Base-by-base conservation (phyloP, 352 stramenopile species). In the Bremia lactucae region DNA sequence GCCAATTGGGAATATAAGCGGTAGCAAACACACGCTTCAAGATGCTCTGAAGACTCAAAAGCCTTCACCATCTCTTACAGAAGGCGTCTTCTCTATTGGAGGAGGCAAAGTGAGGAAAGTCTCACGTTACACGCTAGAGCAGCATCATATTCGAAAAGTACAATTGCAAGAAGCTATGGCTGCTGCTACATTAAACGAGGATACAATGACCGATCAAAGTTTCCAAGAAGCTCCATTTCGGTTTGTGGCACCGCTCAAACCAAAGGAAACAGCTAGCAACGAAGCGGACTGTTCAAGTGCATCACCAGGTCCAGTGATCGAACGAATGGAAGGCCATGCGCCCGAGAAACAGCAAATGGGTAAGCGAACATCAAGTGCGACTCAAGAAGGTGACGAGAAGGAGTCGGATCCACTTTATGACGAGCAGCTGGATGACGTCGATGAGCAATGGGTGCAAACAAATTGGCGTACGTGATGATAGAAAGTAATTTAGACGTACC, bases 391-490 rank as follows among this genome's bases (percentile, higher is more conserved):
- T 0, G 46, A 45, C 10, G 39, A 62, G 3, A 41, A 38, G 15
- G 46, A 80, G 25, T 46, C 54, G 0, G 75, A 87, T 53, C 62
- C 58, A 29, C 54, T 87, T 34, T 87, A 85, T 45, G 75, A 81
- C 35, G 70, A 83, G 9, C 49, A 59, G 13, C 42, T 74, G 16
- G 75, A 87, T 31, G 72, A 82, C 25, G 66, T 52, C 11, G 72
- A 87, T 24, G 68, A 79, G 60, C 65, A 83, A 10, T 87, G 72
- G 72, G 72, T 87, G 22, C 57, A 78, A 26, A 61, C 35, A n/a
- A 73, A 84, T 20, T 54, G 84, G n/a, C 53, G 74, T 81, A 52
- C 36, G 65, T 59, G 13, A 9, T 31, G 36, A 26, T 39, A 10
- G 20, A 9, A n/a, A 22, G 15, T 35, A 20, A n/a, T 10, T 10